Percentiles rank a stretch among this genome's conserved stretches.
phyloP scores from a whole-genome alignment of 1,284 basidiomycete species.

The Ganoderma resinaceum region DNA sequence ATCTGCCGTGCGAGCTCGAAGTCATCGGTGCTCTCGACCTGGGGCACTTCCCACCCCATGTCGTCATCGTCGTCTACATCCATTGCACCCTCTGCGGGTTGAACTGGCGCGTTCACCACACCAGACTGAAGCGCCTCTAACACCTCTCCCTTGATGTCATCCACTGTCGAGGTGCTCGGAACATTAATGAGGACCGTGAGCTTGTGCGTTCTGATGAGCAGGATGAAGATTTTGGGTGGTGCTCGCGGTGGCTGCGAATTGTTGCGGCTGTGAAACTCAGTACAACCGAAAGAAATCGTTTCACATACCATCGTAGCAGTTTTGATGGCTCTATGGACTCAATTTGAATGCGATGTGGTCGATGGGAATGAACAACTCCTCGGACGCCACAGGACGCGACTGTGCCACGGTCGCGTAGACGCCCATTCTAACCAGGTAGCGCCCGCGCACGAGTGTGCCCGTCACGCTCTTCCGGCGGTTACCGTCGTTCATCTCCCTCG shows the following conservation, averaged over 20 bases:
- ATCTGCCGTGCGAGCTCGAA: slow-evolving; percentile 69
- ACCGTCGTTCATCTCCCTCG: slow-evolving; percentile 27
- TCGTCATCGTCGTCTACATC: slow-evolving; percentile 34
- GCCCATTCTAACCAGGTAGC: slow-evolving; percentile 11
- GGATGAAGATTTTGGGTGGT: slow-evolving; percentile 64
- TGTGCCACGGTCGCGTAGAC: slow-evolving; percentile 7
- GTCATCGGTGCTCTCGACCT: slow-evolving; percentile 52
- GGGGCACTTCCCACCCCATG: slow-evolving; percentile 47
- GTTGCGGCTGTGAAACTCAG: background rate
- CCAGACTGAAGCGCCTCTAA: slow-evolving; percentile 64
- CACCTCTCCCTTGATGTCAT: slow-evolving; percentile 64
- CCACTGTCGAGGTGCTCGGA: slow-evolving; percentile 59
- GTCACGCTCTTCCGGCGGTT: slow-evolving; percentile 30
- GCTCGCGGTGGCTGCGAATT: slow-evolving; percentile 41
- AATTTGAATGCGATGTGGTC: background rate
- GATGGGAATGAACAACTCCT: background rate
- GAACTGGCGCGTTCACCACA: slow-evolving; percentile 38
- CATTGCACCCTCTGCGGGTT: slow-evolving; percentile 35
- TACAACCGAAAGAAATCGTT: no score
- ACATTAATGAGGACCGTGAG: slow-evolving; percentile 67
- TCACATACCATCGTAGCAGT: background rate
- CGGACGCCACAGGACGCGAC: slow-evolving; percentile 17
- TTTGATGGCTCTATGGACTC: background rate
- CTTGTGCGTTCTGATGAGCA: slow-evolving; percentile 75
- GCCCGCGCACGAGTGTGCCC: slow-evolving; percentile 19